Base-by-base conservation (phyloP, 2,329 filamentous ascomycete species). In the Ophiognomonia clavigignenti-juglandacearum region DNA sequence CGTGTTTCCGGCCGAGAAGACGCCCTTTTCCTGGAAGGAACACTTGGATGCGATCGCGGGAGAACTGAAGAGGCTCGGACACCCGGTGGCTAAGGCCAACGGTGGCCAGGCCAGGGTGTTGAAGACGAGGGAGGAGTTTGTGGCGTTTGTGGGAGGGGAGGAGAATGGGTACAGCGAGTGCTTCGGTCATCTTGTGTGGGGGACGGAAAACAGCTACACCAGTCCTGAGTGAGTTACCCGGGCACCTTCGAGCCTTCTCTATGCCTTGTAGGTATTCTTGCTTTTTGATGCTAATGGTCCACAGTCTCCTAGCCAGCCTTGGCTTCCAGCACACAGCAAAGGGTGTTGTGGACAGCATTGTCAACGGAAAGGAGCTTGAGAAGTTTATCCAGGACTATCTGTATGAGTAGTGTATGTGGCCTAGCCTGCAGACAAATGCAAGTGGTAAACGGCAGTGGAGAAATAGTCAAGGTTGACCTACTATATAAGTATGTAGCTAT, bases 151-250 rank as follows among this genome's bases (percentile, higher is more conserved):
- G 2, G 50, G 50, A 13, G 50, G 50, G 3, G 43, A 49, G 29
- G 46, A 46, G 7, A 52, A 52, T 16, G 10, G 4, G 1, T 52
- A 52, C 34, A 45, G 46, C 26, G 50, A 49, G 42, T 52, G 50
- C 22, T 52, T 49, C 19, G 39, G 42, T 16, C 20, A 34, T 13
- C 36, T 52, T 4, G 50, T 52, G 20, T 52, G 43, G 42, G 46
- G 50, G 6, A 37, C 29, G 1, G 50, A 52, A 20, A 52, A 52
- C 46, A 52, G 50, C 39, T 52, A 40, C 14, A 52, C 50, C 34
- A 49, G 46, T 14, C 50, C 50, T 7, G 50, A 52, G 50, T 52
- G 31, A 49, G 50, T 46, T n/a, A n/a, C n/a, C n/a, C n/a, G n/a
- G n/a, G 5, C 19, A n/a, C 2, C 6, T 6, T 9, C 9, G 4